Evolutionary conservation across 106 monocot species (phyloP), one percentile per base, ranked within the genome.

Genomic region (Acanthochlamys bracteata): DNA sequence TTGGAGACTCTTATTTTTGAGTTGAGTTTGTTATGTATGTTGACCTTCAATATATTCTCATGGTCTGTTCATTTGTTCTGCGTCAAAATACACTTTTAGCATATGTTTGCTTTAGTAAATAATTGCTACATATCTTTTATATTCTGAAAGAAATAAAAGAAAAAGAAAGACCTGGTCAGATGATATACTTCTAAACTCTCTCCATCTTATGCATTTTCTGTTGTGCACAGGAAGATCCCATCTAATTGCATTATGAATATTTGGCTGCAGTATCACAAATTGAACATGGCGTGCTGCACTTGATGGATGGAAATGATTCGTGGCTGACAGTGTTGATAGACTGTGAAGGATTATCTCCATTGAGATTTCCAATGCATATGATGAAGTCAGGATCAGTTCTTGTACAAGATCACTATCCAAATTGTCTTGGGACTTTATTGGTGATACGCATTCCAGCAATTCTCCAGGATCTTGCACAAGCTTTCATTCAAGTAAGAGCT

Each of bases 391-490:
- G 80, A 64, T 75, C 81, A n/a, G 72, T 71, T 61, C 69, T 98
- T 62, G 65, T 91, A 41, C 96, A 98, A 78, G 91, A 91, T 70
- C 83, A 98, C 40, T 98, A 85, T 80, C 96, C 96, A 45, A 81
- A 91, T 76, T 79, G 88, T 25, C 88, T 98, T 74, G 83, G 76
- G 3, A 60, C 64, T 26, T 71, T 90, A 46, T 63, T 81, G 53
- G 60, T 98, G 57, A 39, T 88, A 27, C 77, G 91, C 21, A 85
- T 98, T 69, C 91, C 96, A 71, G 79, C 88, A 11, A 53, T 88
- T 57, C 78, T 83, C 41, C 73, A 82, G 63, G 85, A 85, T 42
- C 66, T 91, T 64, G 69, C 82, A 17, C 84, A 98, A 53, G 81
- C 88, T 53, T 76, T 91, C 73, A 59, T 98, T 69, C 88, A 91